Percentiles rank a stretch among this genome's conserved stretches.
phyloP scores from a whole-genome alignment of 371 early-diverging fungal species.

The Blastocladiella emersonii region DNA sequence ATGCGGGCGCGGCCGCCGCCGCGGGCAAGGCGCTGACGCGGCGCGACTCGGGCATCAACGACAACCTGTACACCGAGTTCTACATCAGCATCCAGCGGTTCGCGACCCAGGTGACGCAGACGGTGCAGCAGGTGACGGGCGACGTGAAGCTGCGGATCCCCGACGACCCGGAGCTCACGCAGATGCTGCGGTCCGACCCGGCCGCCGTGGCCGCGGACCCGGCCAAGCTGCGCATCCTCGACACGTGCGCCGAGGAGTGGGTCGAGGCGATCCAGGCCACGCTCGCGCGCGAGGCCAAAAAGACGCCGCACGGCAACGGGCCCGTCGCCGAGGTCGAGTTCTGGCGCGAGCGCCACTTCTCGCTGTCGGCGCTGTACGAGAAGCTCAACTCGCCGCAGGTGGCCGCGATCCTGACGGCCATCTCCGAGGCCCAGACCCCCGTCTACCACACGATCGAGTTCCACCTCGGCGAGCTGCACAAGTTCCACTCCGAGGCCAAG shows the following conservation, averaged over 20 bases:
- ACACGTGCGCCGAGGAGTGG: conserved; percentile 35
- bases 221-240: conserved; percentile 11
- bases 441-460: conserved; percentile 20
- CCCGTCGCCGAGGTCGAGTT: conserved; percentile 41
- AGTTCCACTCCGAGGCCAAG: conserved; percentile 37
- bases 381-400: conserved; percentile 33
- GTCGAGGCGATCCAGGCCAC: conserved; percentile 26
- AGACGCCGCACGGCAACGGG: conserved; percentile 19
- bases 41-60: background rate
- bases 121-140: conserved; percentile 35
- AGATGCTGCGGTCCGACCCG: background rate
- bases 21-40: background rate
- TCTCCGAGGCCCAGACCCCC: conserved; percentile 18
- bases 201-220: background rate
- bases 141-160: conserved; percentile 33
- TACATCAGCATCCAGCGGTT: conserved; percentile 28
- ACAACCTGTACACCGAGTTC: conserved; percentile 24
- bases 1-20: background rate
- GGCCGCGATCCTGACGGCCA: conserved; percentile 23
- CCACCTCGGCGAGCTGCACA: conserved; percentile 32
- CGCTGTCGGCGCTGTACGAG: conserved; percentile 35
- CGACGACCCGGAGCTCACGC: conserved; percentile 11
- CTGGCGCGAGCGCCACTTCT: conserved; percentile 35
- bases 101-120: conserved; percentile 31
- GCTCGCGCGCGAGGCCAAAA: conserved; percentile 26